Conservation (phyloP, 768 basidiomycete species). For the Lactarius sanguifluus region DNA sequence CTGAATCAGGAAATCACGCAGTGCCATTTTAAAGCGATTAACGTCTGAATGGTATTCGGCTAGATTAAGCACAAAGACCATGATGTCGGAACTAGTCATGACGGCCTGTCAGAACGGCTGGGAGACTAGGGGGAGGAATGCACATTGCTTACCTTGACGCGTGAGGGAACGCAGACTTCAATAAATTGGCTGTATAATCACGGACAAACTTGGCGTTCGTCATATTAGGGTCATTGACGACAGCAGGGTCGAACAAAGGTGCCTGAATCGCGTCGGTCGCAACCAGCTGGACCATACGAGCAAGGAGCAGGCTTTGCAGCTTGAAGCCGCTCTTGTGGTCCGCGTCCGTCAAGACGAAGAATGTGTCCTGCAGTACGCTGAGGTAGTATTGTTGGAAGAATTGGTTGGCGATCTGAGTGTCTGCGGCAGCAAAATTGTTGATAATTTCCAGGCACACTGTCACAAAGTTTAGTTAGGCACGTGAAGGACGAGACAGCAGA, state of each 20-base stretch:
- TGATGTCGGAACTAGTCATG: slow-evolving; percentile 59
- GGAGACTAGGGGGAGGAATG: neutral
- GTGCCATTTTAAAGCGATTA: slow-evolving; percentile 88
- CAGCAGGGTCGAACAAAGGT: slow-evolving; percentile 80
- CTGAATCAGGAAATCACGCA: slow-evolving; percentile 97
- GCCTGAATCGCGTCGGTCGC: slow-evolving; percentile 76
- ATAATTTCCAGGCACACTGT: slow-evolving; percentile 90
- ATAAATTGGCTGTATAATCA: slow-evolving; percentile 81
- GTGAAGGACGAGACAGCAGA: slow-evolving; percentile 11
- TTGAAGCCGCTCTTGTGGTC: slow-evolving; percentile 99
- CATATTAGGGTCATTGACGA: slow-evolving; percentile 65
- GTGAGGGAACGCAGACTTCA: slow-evolving; percentile 90
- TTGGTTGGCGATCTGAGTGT: slow-evolving; percentile 74
- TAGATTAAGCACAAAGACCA: slow-evolving; percentile 64
- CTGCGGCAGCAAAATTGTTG: slow-evolving; percentile 89
- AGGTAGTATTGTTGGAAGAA: slow-evolving; percentile 98
- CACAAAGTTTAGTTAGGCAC: slow-evolving; percentile 17
- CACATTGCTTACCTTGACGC: slow-evolving; percentile 68
- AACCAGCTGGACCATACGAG: slow-evolving; percentile 90
- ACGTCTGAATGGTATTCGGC: slow-evolving; percentile 75
- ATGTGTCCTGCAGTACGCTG: slow-evolving; percentile 90
- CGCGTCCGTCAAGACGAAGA: slow-evolving; percentile 95
- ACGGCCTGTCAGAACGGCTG: slow-evolving; percentile 18
- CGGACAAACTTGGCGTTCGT: slow-evolving; percentile 79
- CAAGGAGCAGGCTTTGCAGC: slow-evolving; percentile 88